These are phyloP conservation scores for Ogataea henricii DNA, from an alignment of 805 yeast genomes.

Conservation along the genomic window DNA sequence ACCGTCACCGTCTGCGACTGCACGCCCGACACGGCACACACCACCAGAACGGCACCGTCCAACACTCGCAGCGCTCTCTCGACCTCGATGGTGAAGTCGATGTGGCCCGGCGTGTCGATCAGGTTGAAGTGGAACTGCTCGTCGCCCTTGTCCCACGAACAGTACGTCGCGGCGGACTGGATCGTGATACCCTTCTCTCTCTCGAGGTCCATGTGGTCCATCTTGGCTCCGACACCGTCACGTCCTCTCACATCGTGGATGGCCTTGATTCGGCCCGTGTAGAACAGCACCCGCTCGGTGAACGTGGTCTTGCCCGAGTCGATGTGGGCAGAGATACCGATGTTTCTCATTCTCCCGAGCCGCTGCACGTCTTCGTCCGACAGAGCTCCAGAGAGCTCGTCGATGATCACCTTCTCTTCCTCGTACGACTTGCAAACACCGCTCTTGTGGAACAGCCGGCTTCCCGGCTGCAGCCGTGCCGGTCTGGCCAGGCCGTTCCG, in stretches of 20 bases:
- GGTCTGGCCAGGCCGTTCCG: not conserved
- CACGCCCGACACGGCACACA: conserved; percentile 98
- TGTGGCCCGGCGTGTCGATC: conserved; percentile 98
- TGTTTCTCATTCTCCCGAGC: conserved; percentile 74
- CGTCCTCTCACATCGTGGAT: conserved; percentile 97
- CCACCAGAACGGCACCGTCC: conserved; percentile 98
- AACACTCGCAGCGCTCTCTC: conserved; percentile 97
- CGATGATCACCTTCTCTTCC: conserved; percentile 71
- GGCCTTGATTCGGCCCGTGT: conserved; percentile 95
- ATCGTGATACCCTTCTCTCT: conserved; percentile 98
- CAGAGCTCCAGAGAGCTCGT: conserved; percentile 52
- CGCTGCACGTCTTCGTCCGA: conserved; percentile 53
- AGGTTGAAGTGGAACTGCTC: conserved; percentile 82
- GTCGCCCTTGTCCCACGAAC: conserved; percentile 85
- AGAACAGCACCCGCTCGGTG: conserved; percentile 93
- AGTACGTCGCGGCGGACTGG: conserved; percentile 98
- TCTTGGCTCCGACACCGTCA: conserved; percentile 97
- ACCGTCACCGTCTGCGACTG: conserved; percentile 99
- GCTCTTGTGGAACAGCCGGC: conserved; percentile 39
- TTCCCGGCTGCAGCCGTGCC: not conserved
- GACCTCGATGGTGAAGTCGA: conserved; percentile 97
- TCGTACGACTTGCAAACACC: conserved; percentile 49
- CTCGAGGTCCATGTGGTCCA: conserved; percentile 99
- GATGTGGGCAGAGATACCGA: conserved; percentile 97
- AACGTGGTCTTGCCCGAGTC: conserved; percentile 98